Conservation (phyloP, 257 asterid genomes). For the Lycium ferocissimum region DNA sequence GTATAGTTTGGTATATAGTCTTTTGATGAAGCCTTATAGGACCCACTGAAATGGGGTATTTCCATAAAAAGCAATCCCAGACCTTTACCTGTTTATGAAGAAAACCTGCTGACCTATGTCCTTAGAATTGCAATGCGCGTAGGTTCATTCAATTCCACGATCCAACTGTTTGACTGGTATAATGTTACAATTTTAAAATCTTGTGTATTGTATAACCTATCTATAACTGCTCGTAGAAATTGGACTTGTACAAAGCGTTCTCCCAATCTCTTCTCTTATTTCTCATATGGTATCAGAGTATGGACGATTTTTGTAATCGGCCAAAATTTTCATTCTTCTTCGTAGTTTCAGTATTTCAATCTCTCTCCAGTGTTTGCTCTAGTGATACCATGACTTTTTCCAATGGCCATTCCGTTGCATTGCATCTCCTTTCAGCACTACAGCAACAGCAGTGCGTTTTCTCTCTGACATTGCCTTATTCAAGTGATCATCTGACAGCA, state of each 20-base stretch:
- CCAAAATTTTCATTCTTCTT: conserved; percentile 22
- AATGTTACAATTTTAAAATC: background rate
- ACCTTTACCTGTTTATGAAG: background rate
- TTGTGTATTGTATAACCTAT: background rate
- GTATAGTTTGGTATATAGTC: background rate
- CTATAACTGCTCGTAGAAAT: background rate
- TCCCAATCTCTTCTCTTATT: conserved; percentile 6
- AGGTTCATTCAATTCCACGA: conserved; percentile 14
- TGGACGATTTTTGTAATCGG: background rate
- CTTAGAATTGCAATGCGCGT: background rate
- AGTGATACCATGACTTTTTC: background rate
- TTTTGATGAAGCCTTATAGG: background rate
- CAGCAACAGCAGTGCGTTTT: background rate
- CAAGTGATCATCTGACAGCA: conserved; percentile 10
- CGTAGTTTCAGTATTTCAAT: background rate
- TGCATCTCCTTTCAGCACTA: background rate
- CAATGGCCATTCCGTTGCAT: conserved; percentile 6
- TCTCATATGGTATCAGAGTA: background rate
- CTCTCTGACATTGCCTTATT: background rate
- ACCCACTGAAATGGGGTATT: background rate
- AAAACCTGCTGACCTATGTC: background rate
- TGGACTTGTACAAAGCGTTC: background rate
- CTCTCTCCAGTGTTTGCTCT: background rate
- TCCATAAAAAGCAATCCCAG: conserved; percentile 10
- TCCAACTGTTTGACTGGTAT: conserved; percentile 5